Evolutionary conservation across 106 monocot species (phyloP).

Genomic region (Ottelia alismoides): DNA sequence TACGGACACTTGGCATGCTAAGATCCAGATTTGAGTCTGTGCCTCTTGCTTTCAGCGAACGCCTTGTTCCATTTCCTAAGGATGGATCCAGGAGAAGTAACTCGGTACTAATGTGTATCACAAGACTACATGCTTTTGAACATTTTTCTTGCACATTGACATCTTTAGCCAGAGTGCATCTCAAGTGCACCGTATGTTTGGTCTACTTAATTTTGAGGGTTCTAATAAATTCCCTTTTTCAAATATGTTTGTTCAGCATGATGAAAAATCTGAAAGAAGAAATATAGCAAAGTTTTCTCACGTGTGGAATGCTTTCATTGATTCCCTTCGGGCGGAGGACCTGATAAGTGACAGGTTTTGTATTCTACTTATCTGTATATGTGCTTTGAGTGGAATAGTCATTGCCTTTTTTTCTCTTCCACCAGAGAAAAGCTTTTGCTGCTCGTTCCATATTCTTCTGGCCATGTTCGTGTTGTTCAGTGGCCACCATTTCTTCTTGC

Average conservation of each 20-base stretch:
- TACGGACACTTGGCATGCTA: conserved; percentile 95
- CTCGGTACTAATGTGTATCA: conserved; percentile 8
- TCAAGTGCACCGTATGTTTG: too few relatives aligned
- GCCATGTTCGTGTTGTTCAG: conserved; percentile 61
- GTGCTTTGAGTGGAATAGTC: not conserved
- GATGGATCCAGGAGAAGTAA: conserved; percentile 20
- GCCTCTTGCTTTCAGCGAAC: conserved; percentile 52
- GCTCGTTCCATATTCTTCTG: conserved; percentile 75
- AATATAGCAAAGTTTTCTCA: conserved; percentile 69
- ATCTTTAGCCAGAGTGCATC: too few relatives aligned
- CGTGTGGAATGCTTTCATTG: conserved; percentile 83
- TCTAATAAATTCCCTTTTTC: not conserved
- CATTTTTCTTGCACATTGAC: too few relatives aligned
- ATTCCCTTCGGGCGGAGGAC: conserved; percentile 69
- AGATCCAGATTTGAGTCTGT: conserved; percentile 86
- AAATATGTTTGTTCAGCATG: conserved; percentile 34
- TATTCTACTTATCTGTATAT: not conserved
- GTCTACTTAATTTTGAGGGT: not conserved
- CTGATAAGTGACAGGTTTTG: conserved; percentile 65
- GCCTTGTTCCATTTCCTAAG: conserved; percentile 41
- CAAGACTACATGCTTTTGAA: not conserved
- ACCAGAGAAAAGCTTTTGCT: conserved; percentile 70
- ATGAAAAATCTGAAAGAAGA: conserved; percentile 29
- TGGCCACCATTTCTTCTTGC: conserved; percentile 99
- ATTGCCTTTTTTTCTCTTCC: conserved; percentile 7